phyloP scores from a whole-genome alignment of 2,329 filamentous ascomycete genomes.

The Rasamsonia emersonii region DNA sequence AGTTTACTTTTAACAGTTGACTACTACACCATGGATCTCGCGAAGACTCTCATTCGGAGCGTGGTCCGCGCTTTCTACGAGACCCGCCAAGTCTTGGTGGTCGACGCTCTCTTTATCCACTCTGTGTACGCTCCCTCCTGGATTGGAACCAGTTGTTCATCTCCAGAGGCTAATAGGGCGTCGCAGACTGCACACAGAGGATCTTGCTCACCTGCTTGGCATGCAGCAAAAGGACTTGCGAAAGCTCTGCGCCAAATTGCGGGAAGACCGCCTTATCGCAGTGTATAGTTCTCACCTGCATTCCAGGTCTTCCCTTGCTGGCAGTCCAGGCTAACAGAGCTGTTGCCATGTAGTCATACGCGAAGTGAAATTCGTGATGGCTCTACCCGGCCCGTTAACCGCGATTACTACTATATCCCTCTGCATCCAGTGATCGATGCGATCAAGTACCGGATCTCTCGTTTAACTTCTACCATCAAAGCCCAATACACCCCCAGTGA shows the following conservation, averaged over 20 bases:
- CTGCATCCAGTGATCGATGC: slow-evolving; percentile 90
- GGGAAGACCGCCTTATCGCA: slow-evolving; percentile 75
- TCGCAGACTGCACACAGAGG: slow-evolving; percentile 66
- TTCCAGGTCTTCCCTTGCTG: slow-evolving; percentile 4
- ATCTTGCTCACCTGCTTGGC: slow-evolving; percentile 76
- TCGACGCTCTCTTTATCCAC: slow-evolving; percentile 71
- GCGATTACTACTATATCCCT: slow-evolving; percentile 96
- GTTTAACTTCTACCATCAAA: slow-evolving; percentile 81
- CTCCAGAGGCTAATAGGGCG: slow-evolving; percentile 14
- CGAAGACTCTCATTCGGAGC: slow-evolving; percentile 73
- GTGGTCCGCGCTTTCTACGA: slow-evolving; percentile 81
- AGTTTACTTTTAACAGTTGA: not conserved
- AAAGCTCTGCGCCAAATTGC: slow-evolving; percentile 75
- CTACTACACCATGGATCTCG: slow-evolving; percentile 48
- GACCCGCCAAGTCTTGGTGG: slow-evolving; percentile 70
- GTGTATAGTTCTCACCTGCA: slow-evolving; percentile 48
- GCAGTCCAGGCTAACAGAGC: slow-evolving; percentile 4
- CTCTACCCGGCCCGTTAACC: slow-evolving; percentile 69
- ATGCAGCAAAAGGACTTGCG: slow-evolving; percentile 89
- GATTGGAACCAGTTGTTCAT: slow-evolving; percentile 6
- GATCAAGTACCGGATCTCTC: slow-evolving; percentile 89
- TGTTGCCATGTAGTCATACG: slow-evolving; percentile 46
- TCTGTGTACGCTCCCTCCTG: slow-evolving; percentile 47
- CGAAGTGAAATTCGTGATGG: slow-evolving; percentile 72
- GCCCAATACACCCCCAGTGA: slow-evolving; percentile 67